These are phyloP conservation scores for Leccinum subtestaceum DNA, from an alignment of 768 basidiomycete genomes.

Conservation along the genomic window DNA sequence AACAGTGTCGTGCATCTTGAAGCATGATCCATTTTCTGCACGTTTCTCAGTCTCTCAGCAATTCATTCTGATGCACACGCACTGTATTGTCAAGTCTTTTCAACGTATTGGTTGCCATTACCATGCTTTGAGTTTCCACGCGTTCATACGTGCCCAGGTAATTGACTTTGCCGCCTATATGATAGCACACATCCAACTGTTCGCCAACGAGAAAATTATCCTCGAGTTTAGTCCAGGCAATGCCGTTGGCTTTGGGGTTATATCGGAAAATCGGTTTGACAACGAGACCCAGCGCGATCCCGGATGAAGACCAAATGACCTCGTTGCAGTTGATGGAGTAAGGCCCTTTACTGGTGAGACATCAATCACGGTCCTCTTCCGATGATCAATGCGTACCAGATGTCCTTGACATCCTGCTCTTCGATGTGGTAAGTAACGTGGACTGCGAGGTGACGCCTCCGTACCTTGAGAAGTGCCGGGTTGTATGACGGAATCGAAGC, in stretches of 20 bases:
- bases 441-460: not conserved
- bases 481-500: conserved; percentile 5
- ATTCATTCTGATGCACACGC: not conserved
- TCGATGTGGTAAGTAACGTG: not conserved
- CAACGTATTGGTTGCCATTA: conserved; percentile 12
- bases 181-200: conserved; percentile 22
- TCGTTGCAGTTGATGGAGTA: conserved; percentile 14
- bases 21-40: conserved; percentile 19
- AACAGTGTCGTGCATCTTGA: conserved; percentile 19
- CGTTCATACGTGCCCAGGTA: conserved; percentile 31
- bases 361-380: not conserved
- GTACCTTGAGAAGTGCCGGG: conserved; percentile 18
- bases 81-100: conserved; percentile 12
- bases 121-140: conserved; percentile 10
- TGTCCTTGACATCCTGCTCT: conserved; percentile 2
- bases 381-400: conserved; percentile 11
- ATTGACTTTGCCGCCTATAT: not conserved
- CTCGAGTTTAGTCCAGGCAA: conserved; percentile 16
- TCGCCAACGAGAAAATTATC: conserved; percentile 11
- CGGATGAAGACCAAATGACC: conserved; percentile 22
- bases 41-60: not conserved
- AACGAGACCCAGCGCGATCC: conserved; percentile 27
- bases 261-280: conserved; percentile 25
- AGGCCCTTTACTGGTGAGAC: conserved; percentile 8
- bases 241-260: conserved; percentile 21